A percentile compares a stretch with the other conserved stretches of the same genome.
Conservation (phyloP, 306 rosid species). For the Inga laurina region DNA sequence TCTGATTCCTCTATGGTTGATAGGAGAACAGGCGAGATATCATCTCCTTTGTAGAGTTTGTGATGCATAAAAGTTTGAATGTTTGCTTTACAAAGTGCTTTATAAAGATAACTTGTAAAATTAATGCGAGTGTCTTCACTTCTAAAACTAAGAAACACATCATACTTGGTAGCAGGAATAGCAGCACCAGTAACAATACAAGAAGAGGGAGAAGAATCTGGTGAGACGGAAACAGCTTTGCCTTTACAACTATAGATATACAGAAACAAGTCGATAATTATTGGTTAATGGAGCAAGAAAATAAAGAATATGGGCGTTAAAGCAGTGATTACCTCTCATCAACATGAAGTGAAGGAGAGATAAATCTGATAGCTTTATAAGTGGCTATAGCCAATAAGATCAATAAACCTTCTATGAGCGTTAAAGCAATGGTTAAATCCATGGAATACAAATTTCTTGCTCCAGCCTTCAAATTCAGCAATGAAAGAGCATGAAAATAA, state of each 20-base stretch:
- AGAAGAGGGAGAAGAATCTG: too few relatives aligned
- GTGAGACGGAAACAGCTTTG: not conserved
- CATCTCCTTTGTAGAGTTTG: too few relatives aligned
- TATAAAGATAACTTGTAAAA: not conserved
- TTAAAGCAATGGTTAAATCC: not conserved
- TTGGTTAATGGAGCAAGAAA: not conserved
- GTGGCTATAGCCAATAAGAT: not conserved
- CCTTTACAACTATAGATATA: not conserved
- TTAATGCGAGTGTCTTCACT: not conserved
- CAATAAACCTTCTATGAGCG: not conserved
- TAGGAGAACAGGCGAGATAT: too few relatives aligned
- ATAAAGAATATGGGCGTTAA: too few relatives aligned
- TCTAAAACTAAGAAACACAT: not conserved
- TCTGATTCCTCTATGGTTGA: too few relatives aligned
- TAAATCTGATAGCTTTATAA: not conserved
- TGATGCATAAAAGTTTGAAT: too few relatives aligned
- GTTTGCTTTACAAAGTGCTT: too few relatives aligned
- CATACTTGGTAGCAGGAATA: not conserved
- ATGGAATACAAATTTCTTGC: not conserved
- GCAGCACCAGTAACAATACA: too few relatives aligned
- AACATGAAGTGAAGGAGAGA: not conserved
- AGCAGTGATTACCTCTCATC: not conserved
- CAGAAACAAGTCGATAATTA: not conserved
- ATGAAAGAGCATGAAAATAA: not conserved
- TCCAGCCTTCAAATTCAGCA: not conserved